Percentiles rank a stretch among this genome's conserved stretches.
Conservation (phyloP, 2,329 filamentous ascomycete species). For the Cordyceps cicadae region DNA sequence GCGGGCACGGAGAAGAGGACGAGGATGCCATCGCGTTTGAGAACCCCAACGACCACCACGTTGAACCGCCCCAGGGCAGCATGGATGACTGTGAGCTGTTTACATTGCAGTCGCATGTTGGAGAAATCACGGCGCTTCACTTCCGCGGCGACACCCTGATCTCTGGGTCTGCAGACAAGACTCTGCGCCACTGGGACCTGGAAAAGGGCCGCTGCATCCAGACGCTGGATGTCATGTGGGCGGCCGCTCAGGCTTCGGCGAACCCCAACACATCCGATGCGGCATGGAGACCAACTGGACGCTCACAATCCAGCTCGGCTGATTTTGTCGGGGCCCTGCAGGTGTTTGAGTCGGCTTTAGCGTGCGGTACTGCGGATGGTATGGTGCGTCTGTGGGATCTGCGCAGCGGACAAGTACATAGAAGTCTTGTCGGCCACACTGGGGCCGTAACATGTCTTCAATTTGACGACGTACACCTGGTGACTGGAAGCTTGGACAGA, state of each 20-base stretch:
- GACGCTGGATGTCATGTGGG: constrained; percentile 96
- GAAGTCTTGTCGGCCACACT: constrained; percentile 91
- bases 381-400: constrained; percentile 98
- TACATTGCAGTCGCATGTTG: constrained; percentile 81
- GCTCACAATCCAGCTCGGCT: constrained; percentile 55
- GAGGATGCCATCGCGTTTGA: constrained; percentile 66
- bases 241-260: constrained; percentile 78
- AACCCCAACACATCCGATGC: constrained; percentile 54
- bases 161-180: constrained; percentile 95
- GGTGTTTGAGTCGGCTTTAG: constrained; percentile 90
- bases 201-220: constrained; percentile 96
- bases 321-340: constrained; percentile 94
- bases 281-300: constrained; percentile 65
- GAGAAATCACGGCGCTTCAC: constrained; percentile 88
- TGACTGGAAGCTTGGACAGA: constrained; percentile 85
- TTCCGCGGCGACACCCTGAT: constrained; percentile 85
- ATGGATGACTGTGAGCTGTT: constrained; percentile 88
- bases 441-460: constrained; percentile 89
- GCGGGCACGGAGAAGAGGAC: constrained; percentile 51
- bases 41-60: constrained; percentile 56
- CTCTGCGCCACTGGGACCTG: constrained; percentile 92
- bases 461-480: constrained; percentile 90
- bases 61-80: constrained; percentile 67
- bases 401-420: constrained; percentile 90
- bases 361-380: constrained; percentile 92